Percentiles rank a stretch among this genome's conserved stretches.
Conservation (phyloP, 345 rosid species). For the Acer negundo region DNA sequence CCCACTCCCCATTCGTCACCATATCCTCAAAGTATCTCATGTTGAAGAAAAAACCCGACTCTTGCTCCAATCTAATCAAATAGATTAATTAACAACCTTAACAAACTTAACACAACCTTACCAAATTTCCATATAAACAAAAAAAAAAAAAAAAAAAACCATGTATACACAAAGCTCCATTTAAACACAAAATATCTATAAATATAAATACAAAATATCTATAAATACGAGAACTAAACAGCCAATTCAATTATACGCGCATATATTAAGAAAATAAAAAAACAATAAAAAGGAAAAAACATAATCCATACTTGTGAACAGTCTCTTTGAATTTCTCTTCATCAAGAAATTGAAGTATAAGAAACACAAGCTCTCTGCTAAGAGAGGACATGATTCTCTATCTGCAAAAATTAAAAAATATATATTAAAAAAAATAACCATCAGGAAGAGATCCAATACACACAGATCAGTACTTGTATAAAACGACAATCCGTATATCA, state of each 20-base stretch:
- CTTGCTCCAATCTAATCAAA: constrained; percentile 73
- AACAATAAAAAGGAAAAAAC: background rate
- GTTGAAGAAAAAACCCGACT: constrained; percentile 84
- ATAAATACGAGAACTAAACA: background rate
- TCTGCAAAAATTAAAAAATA: constrained; percentile 23
- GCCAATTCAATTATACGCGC: background rate
- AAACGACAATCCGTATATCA: constrained; percentile 7
- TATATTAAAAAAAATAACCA: background rate
- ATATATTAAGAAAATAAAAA: background rate
- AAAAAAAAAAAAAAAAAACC: background rate
- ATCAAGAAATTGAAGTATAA: constrained; percentile 86
- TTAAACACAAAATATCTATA: background rate
- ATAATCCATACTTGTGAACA: constrained; percentile 60
- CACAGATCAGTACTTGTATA: constrained; percentile 15
- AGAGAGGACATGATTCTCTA: constrained; percentile 64
- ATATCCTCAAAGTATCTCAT: constrained; percentile 82
- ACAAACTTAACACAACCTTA: constrained; percentile 4
- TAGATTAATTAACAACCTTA: constrained; percentile 7
- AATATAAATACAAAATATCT: background rate
- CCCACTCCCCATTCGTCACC: constrained; percentile 94
- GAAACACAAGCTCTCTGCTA: constrained; percentile 83
- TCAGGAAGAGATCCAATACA: constrained; percentile 33
- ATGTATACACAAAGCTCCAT: background rate
- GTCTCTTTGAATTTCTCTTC: constrained; percentile 82
- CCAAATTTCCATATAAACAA: background rate